Conservation (phyloP, 306 rosid species). For the Casuarina cunninghamiana region DNA sequence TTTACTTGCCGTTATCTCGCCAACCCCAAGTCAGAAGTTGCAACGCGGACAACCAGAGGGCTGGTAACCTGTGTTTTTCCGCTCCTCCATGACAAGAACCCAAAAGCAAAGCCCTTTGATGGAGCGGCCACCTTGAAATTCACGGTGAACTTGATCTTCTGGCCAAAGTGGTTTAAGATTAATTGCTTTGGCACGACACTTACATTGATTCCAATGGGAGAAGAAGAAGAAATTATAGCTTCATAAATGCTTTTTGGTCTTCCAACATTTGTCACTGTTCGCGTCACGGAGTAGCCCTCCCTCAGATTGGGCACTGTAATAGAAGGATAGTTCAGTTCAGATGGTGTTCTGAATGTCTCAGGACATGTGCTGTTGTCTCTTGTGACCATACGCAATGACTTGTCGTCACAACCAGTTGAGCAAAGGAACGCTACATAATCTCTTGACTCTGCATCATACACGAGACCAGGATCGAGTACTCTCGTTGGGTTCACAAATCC, state of each 20-base stretch:
- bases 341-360: constrained; percentile 47
- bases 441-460: constrained; percentile 54
- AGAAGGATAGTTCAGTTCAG: constrained; percentile 71
- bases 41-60: constrained; percentile 61
- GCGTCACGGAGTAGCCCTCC: constrained; percentile 47
- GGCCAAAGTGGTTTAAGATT: constrained; percentile 47
- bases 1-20: constrained; percentile 40
- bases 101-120: constrained; percentile 62
- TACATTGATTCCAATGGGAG: constrained; percentile 68
- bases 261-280: constrained; percentile 75
- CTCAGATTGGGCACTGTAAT: constrained; percentile 65
- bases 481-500: constrained; percentile 74
- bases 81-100: constrained; percentile 63
- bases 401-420: constrained; percentile 65
- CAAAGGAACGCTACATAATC: constrained; percentile 67
- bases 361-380: constrained; percentile 66
- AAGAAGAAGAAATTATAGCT: constrained; percentile 36
- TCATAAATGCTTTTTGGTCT: constrained; percentile 48
- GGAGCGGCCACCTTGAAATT: constrained; percentile 56
- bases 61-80: constrained; percentile 50
- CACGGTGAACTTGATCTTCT: constrained; percentile 59
- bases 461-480: constrained; percentile 71
- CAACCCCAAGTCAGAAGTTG: constrained; percentile 43
- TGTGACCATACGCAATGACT: constrained; percentile 57
- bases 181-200: constrained; percentile 58